phyloP scores from a whole-genome alignment of 345 rosid species.

The Hibiscus tridactylites region DNA sequence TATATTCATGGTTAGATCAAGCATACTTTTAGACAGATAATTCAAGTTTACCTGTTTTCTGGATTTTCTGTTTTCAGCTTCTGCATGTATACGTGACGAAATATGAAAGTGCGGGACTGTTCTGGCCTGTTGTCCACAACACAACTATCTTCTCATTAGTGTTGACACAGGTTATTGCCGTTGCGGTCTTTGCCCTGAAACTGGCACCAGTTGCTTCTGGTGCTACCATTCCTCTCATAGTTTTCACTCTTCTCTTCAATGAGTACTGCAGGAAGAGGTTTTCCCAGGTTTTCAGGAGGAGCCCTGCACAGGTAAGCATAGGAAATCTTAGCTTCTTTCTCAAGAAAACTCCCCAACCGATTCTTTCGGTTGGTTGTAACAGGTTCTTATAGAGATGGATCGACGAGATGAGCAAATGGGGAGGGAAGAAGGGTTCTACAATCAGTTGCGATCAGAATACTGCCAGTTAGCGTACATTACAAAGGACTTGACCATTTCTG shows the following conservation, averaged over 20 bases:
- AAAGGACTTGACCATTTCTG: constrained; percentile 18
- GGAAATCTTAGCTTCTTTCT: not conserved
- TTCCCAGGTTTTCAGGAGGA: constrained; percentile 49
- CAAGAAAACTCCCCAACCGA: not conserved
- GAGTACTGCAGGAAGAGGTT: constrained; percentile 80
- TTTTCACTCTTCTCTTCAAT: constrained; percentile 65
- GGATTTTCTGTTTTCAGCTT: constrained; percentile 36
- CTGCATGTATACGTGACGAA: constrained; percentile 61
- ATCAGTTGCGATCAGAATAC: constrained; percentile 49
- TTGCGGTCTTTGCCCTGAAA: constrained; percentile 80
- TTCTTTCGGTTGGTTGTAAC: not conserved
- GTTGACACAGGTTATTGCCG: constrained; percentile 71
- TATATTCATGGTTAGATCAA: not conserved
- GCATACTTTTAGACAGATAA: not conserved
- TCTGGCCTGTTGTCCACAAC: constrained; percentile 84
- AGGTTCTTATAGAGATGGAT: constrained; percentile 85
- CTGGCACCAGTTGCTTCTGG: constrained; percentile 58
- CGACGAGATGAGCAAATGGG: constrained; percentile 54
- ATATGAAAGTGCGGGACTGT: constrained; percentile 78
- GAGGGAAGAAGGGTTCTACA: constrained; percentile 41
- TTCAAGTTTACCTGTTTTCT: not conserved
- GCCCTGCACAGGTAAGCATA: constrained; percentile 52
- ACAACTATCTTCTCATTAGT: constrained; percentile 80
- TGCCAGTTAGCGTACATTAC: constrained; percentile 44
- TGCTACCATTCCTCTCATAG: constrained; percentile 65